Base-by-base conservation (phyloP, 140 eudicot species). In the Anethum foeniculum region DNA sequence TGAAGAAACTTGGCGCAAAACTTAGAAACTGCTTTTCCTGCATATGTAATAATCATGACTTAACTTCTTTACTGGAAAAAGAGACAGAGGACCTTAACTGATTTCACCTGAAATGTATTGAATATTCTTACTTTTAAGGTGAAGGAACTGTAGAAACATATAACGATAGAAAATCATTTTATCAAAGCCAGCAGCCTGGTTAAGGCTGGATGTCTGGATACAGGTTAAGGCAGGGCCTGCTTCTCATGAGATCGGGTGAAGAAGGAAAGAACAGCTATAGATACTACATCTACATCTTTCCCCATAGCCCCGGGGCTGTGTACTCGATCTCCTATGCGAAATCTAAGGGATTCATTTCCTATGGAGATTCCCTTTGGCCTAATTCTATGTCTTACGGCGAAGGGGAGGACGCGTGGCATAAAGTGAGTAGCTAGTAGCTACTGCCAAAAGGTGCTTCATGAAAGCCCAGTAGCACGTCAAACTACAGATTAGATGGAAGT, bases 1-100 rank as follows among this genome's bases (percentile, higher is more conserved):
- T 96, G 99, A 83, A 96, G 97, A 83, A 83, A 88, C 88, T 91
- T 96, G 11, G 98, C 98, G 79, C 98, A 96, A 82, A 92, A 96
- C 85, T 87, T 91, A 47, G 99, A 88, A 77, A 96, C 99, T 46
- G 89, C 89, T 80, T 91, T 87, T 38, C 98, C 99, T 93, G 88
- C 76, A 87, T 74, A 72, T 72, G 44, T 34, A 81, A 82, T 51
- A 51, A 68, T 27, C 36, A 62, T 4, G 25, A 25, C 28, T 62
- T 10, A 62, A 62, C 18, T 60, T 62, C 36, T 62, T 25, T n/a
- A 8, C 1, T 62, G 7, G 18, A 62, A 10, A 25, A 11, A 11
- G 18, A 9, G 36, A 10, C 68, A 25, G 36, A 25, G 69, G 18
- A 25, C 18, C 71, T 0, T n/a, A 25, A 60, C 65, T 56, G 28